Percentiles rank a stretch among this genome's conserved stretches.
Evolutionary conservation across 1,139 yeast species (phyloP).

Genomic region (Kazachstania sp.): DNA sequence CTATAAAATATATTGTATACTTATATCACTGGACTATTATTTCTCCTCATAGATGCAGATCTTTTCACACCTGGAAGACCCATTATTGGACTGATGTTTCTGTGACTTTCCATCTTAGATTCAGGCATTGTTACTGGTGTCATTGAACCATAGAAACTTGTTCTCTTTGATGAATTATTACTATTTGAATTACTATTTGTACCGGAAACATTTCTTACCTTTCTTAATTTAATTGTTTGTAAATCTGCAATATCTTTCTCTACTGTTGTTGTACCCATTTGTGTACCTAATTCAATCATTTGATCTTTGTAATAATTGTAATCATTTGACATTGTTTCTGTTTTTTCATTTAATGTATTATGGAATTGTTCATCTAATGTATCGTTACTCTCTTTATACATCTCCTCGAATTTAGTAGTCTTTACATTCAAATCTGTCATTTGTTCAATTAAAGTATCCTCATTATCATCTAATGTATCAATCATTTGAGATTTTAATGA

Average conservation of each 20-base stretch:
- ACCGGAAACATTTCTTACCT: constrained; percentile 2
- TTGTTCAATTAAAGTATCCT: neutral
- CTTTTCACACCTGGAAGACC: constrained; percentile 10
- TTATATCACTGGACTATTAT: neutral
- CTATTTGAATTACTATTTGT: neutral
- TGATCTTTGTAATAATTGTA: constrained; percentile 1
- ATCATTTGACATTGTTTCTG: neutral
- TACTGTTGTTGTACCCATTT: neutral
- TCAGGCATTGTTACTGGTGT: neutral
- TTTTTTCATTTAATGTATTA: neutral
- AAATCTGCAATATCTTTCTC: constrained; percentile 2
- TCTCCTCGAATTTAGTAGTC: neutral
- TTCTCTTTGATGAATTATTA: constrained; percentile 4
- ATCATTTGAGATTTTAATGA: constrained; percentile 24
- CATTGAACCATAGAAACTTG: constrained; percentile 9
- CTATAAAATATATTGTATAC: too few relatives aligned
- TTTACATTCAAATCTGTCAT: neutral
- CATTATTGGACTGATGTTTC: neutral
- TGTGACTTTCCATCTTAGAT: neutral
- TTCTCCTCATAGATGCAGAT: constrained; percentile 1
- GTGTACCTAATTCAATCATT: neutral
- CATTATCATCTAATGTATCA: neutral
- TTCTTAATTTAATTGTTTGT: neutral
- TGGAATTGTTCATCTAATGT: neutral
- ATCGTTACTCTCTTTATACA: neutral